Evolutionary conservation across 352 stramenopile species (phyloP).

Genomic region (Pythium grandisporangium): DNA sequence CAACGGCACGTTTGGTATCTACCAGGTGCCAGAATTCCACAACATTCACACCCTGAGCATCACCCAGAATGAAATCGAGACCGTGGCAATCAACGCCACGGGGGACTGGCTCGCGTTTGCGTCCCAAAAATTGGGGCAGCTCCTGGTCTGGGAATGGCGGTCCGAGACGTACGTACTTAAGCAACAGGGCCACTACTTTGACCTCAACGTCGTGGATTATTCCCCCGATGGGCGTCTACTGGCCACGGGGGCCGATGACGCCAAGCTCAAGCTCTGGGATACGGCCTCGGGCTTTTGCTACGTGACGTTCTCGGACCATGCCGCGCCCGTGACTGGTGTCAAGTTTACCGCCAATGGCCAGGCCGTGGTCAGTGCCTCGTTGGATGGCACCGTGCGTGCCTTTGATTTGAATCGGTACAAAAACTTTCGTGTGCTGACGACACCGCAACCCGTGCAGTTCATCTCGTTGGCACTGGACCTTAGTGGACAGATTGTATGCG

Average conservation of each 20-base stretch:
- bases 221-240: slow-evolving; percentile 95
- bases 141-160: slow-evolving; percentile 99
- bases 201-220: slow-evolving; percentile 96
- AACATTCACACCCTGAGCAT: slow-evolving; percentile 97
- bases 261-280: slow-evolving; percentile 99
- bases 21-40: slow-evolving; percentile 92
- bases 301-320: slow-evolving; percentile 98
- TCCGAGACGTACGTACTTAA: slow-evolving; percentile 99
- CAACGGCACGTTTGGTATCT: slow-evolving; percentile 97
- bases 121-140: slow-evolving; percentile 95
- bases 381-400: slow-evolving; percentile 97
- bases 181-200: slow-evolving; percentile 98
- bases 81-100: slow-evolving; percentile 92
- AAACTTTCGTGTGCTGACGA: slow-evolving; percentile 98
- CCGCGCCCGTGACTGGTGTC: slow-evolving; percentile 94
- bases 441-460: slow-evolving; percentile 96
- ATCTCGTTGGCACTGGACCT: slow-evolving; percentile 96
- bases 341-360: slow-evolving; percentile 90
- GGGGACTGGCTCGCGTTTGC: slow-evolving; percentile 98
- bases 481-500: slow-evolving; percentile 94
- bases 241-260: slow-evolving; percentile 97
- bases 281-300: slow-evolving; percentile 98
- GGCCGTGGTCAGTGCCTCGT: slow-evolving; percentile 93
- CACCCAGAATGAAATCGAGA: slow-evolving; percentile 85
- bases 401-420: slow-evolving; percentile 99